Conservation (phyloP, 805 yeast species). For the Priceomyces haplophilus region DNA sequence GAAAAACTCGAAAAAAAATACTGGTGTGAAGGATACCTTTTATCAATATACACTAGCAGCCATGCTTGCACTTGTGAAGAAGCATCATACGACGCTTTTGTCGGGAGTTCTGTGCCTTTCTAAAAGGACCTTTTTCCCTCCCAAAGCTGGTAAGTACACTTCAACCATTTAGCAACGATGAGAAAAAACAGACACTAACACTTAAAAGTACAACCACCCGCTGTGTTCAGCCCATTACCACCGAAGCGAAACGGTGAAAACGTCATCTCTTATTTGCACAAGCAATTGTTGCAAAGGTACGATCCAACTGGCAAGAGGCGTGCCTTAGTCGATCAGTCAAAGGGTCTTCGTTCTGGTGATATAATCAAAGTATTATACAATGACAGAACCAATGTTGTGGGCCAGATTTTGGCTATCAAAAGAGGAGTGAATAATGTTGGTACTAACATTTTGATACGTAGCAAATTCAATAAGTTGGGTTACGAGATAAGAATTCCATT, state of each 20-base stretch:
- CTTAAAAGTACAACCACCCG: slow-evolving; percentile 13
- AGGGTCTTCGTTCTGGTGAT: slow-evolving; percentile 74
- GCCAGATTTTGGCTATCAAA: slow-evolving; percentile 75
- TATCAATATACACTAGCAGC: too few species aligned
- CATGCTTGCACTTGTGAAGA: neutral
- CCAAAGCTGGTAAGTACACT: neutral
- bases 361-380: slow-evolving; percentile 70
- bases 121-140: neutral
- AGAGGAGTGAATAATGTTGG: slow-evolving; percentile 60
- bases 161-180: too few species aligned
- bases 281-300: slow-evolving; percentile 52
- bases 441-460: slow-evolving; percentile 76
- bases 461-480: slow-evolving; percentile 77
- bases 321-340: slow-evolving; percentile 26
- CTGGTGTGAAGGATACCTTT: too few species aligned
- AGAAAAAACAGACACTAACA: slow-evolving; percentile 3
- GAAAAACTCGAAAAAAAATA: neutral
- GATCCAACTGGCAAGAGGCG: slow-evolving; percentile 63
- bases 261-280: slow-evolving; percentile 44
- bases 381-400: slow-evolving; percentile 67
- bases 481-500: slow-evolving; percentile 81
- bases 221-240: slow-evolving; percentile 53
- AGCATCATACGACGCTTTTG: neutral
- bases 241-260: slow-evolving; percentile 45
- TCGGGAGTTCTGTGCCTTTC: neutral